Evolutionary conservation across 345 rosid species (phyloP), one percentile per base, ranked within the genome.

Genomic region (Eucalyptus erythrocorys): DNA sequence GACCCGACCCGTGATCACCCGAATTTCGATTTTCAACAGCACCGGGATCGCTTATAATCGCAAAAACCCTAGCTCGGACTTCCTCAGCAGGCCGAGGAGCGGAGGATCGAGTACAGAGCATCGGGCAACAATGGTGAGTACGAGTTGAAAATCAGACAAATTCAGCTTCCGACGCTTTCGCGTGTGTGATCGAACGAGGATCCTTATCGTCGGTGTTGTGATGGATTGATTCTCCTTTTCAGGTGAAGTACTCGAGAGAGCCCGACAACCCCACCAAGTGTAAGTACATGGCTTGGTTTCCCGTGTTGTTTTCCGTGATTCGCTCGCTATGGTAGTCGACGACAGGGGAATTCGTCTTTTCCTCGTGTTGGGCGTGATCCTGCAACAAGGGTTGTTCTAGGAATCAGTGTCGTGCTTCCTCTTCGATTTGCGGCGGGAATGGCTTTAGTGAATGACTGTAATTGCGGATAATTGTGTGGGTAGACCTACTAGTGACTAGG

Each of bases 201-300:
- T 22, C 40, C 84, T 76, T 40, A 40, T 26, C 0, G 47, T 50
- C 43, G 1, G 24, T 34, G 87, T n/a, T 51, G 87, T 21, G 59
- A 4, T 19, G 47, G 47, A 50, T 50, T 7, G 55, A 85, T 87
- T 87, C 21, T 12, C 32, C 45, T 82, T 42, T 61, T 90, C 91
- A 95, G 96, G 96, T 94, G 92, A 95, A 95, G 94, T 96, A 96
- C 86, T 94, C 96, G 43, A 93, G 92, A 90, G 96, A 96, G 88
- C 96, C 97, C 3, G 95, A 93, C 84, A 95, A 96, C 88, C 90
- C 92, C 22, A 96, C 96, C 94, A 96, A 95, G 92, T 94, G 98
- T 94, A 90, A 91, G 94, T 86, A 76, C 84, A 76, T 40, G 47
- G 47, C 47, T 76, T 40, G 47, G 30, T 47, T 76, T 76, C 84